Percentiles rank a stretch among this genome's conserved stretches.
These are phyloP conservation scores for Fusarium avenaceum DNA, from an alignment of 2,329 filamentous ascomycete species.

Conservation along the genomic window DNA sequence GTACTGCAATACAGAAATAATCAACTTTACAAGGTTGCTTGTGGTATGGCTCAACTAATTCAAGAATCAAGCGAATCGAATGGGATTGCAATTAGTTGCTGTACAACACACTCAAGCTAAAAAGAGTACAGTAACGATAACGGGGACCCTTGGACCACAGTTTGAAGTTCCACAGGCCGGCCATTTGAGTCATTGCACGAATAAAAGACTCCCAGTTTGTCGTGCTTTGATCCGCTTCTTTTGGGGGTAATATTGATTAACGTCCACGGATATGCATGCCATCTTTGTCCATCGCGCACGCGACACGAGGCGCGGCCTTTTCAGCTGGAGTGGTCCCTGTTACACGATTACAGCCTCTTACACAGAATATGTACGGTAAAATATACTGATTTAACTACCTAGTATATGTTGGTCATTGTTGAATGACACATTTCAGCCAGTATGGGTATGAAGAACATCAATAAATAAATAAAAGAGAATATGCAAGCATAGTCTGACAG, in stretches of 20 bases:
- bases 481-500: no score
- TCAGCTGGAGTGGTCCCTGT: no score
- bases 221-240: conserved; percentile 27
- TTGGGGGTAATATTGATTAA: no score
- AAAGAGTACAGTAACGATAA: conserved; percentile 23
- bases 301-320: conserved; percentile 13
- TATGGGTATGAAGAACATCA: no score
- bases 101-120: conserved; percentile 10
- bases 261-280: neutral
- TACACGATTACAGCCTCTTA: no score
- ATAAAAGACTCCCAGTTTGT: conserved; percentile 40
- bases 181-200: conserved; percentile 28
- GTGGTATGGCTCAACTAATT: conserved; percentile 5
- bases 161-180: conserved; percentile 7
- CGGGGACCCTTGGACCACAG: neutral
- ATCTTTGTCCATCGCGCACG: conserved; percentile 31
- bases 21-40: neutral
- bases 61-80: neutral
- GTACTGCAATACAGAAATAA: neutral
- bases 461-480: no score
- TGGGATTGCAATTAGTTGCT: conserved; percentile 4
- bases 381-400: no score
- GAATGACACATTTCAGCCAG: no score
- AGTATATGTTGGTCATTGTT: no score
- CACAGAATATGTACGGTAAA: no score